A percentile compares a stretch with the other conserved stretches of the same genome.
Conservation (phyloP, 257 asterid species). For the Nemophila menziesii region DNA sequence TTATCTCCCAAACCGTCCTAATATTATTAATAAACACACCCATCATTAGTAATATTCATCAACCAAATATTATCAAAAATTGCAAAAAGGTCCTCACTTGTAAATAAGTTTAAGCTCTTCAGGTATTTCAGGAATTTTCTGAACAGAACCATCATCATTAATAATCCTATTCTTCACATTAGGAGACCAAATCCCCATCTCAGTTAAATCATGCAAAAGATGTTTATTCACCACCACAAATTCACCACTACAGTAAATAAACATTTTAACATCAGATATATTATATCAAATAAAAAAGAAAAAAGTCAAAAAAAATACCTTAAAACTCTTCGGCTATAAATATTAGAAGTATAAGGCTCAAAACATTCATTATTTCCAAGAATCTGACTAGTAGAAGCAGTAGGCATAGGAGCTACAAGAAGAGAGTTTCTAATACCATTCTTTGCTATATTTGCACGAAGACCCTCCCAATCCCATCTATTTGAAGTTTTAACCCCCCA, state of each 20-base stretch:
- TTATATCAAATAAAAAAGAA: background rate
- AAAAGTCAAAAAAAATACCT: constrained; percentile 28
- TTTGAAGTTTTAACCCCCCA: constrained; percentile 78
- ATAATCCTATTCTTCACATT: constrained; percentile 66
- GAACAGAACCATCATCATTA: constrained; percentile 84
- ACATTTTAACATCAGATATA: constrained; percentile 1
- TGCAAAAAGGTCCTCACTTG: constrained; percentile 56
- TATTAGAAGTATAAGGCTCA: constrained; percentile 94
- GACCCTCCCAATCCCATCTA: constrained; percentile 86
- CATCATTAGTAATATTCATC: background rate
- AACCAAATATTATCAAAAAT: constrained; percentile 3
- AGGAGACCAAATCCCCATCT: constrained; percentile 93
- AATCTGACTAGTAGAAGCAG: constrained; percentile 98
- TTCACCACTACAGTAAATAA: constrained; percentile 51
- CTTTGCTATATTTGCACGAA: constrained; percentile 45
- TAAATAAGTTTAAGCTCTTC: constrained; percentile 57
- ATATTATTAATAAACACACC: background rate
- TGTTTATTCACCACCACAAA: constrained; percentile 98
- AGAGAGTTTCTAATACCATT: constrained; percentile 86
- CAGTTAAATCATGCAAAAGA: constrained; percentile 83
- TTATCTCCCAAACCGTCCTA: constrained; percentile 98
- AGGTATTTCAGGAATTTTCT: constrained; percentile 65
- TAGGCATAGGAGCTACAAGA: constrained; percentile 95
- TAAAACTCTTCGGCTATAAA: constrained; percentile 83
- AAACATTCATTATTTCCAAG: constrained; percentile 97